phyloP scores from a whole-genome alignment of 331 rosid genomes.

The Acacia pycnantha region DNA sequence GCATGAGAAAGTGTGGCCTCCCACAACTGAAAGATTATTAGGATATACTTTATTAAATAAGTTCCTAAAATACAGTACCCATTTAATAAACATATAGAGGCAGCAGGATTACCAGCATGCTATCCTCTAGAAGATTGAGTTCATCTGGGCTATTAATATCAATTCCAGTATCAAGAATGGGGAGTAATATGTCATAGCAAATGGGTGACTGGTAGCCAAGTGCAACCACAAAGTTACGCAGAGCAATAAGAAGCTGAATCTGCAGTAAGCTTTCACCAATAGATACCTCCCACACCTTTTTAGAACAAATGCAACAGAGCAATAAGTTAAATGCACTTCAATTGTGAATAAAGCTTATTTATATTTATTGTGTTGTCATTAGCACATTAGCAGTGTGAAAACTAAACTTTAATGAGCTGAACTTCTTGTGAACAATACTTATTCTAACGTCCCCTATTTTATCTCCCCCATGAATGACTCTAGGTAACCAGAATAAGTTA shows the following conservation, averaged over 20 bases:
- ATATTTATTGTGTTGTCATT: constrained; percentile 21
- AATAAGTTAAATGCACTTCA: constrained; percentile 14
- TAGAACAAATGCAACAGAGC: constrained; percentile 16
- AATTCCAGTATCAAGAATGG: constrained; percentile 81
- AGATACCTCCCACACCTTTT: constrained; percentile 94
- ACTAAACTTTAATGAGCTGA: constrained; percentile 17
- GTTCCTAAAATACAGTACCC: constrained; percentile 4
- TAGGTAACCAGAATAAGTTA: neutral
- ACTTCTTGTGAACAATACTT: neutral
- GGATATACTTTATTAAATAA: constrained; percentile 26
- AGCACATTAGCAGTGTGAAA: constrained; percentile 19
- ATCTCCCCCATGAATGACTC: constrained; percentile 16
- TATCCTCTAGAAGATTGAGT: constrained; percentile 92
- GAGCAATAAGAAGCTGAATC: constrained; percentile 93
- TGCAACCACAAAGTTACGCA: constrained; percentile 88
- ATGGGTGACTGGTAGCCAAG: constrained; percentile 82
- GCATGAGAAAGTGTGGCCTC: constrained; percentile 95
- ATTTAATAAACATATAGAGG: constrained; percentile 20
- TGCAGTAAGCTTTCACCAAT: constrained; percentile 93
- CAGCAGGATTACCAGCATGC: constrained; percentile 81
- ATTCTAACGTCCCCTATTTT: neutral
- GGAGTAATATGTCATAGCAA: constrained; percentile 80
- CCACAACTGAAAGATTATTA: constrained; percentile 78
- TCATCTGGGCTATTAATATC: constrained; percentile 91
- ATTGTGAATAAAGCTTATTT: constrained; percentile 14